Base-by-base conservation (phyloP, 2,329 filamentous ascomycete genomes). In the Aureobasidium sp. region DNA sequence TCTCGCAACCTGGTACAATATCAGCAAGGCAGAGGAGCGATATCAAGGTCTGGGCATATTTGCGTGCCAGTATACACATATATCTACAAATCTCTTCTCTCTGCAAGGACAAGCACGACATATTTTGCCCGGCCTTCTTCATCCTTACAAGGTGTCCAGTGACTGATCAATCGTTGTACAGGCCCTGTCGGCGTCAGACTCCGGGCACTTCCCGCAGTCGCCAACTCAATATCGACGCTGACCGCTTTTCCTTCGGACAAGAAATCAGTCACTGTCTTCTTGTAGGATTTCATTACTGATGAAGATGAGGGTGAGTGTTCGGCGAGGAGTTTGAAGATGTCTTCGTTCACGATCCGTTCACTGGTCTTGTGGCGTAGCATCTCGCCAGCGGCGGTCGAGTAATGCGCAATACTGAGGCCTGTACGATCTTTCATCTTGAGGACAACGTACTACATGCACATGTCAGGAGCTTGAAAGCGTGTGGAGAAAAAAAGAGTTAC, bases 241-340 rank as follows among this genome's bases (percentile, higher is more conserved):
- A 74, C 68, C 2, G 73, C 64, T 22, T 65, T 64, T 3, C 73
- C 73, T 9, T 56, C 45, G 57, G 68, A 72, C 53, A 74, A 51
- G 17, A 69, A 64, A 5, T 78, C 74, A 25, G 74, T 73, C 2
- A 85, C 78, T 0, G 71, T 73, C 1, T 70, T 68, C 65, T 77
- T 78, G 71, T 82, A 80, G 0, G 75, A 72, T 55, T 76, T 78
- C 2, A 75, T 76, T 6, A 81, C 69, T 2, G 73, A 75, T n/a
- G 64, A 63, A 2, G 58, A 62, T 27, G 58, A 58, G 20, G 73
- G 72, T 1, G 77, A 74, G 48, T 79, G 75, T n/a, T 80, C 76
- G 5, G 75, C 71, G 5, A 86, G 75, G n/a, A 84, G 77, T 44
- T 78, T 75, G 68, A 85, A 85, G 14, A 84, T 75, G 63, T 85